phyloP scores from a whole-genome alignment of 148 eudicot genomes.

The Nepenthes gracilis region DNA sequence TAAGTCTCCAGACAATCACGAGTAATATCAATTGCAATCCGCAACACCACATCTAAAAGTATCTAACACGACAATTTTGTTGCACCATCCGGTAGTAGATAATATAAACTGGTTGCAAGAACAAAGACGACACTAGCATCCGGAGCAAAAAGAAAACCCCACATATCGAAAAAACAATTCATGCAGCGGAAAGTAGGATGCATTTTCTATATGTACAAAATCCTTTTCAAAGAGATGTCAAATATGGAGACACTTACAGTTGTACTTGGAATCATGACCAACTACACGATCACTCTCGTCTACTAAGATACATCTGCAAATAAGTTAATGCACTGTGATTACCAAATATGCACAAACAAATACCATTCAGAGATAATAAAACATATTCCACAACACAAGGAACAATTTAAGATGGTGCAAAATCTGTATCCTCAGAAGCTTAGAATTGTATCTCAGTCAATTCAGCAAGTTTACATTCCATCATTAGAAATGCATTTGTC shows the following conservation, averaged over 20 bases:
- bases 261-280: constrained; percentile 93
- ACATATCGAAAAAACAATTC: neutral
- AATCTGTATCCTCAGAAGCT: no score
- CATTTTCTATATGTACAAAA: neutral
- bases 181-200: neutral
- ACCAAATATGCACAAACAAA: neutral
- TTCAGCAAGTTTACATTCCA: no score
- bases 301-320: constrained; percentile 88
- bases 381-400: neutral
- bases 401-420: no score
- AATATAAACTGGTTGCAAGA: no score
- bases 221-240: neutral
- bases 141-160: neutral
- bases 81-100: no score
- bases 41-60: no score
- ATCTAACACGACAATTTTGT: no score
- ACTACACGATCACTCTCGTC: constrained; percentile 80
- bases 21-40: no score
- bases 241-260: constrained; percentile 48
- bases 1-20: no score
- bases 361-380: neutral
- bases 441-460: no score
- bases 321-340: neutral
- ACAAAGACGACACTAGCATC: no score
- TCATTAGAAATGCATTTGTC: no score